These are phyloP conservation scores for Austroboletus novae-zelandiae DNA, from an alignment of 1,284 basidiomycete genomes.

Conservation along the genomic window DNA sequence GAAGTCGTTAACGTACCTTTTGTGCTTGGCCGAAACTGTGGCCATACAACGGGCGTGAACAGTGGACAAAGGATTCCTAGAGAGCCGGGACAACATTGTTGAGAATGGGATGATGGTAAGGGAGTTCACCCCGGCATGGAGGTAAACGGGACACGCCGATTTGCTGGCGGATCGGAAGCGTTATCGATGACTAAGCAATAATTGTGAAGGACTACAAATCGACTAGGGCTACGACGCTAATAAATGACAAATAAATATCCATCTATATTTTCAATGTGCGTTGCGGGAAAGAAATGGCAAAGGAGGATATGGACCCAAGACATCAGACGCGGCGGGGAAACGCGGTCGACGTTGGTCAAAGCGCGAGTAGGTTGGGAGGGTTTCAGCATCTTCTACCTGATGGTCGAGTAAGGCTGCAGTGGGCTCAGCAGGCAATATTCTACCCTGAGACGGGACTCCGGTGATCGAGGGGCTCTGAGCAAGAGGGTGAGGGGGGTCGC, in stretches of 20 bases:
- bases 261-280: neutral
- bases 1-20: slow-evolving; percentile 17
- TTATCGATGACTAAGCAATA: slow-evolving; percentile 17
- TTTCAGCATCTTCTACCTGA: slow-evolving; percentile 11
- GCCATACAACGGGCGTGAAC: slow-evolving; percentile 21
- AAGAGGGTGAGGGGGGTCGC: slow-evolving; percentile 5
- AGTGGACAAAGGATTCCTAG: neutral
- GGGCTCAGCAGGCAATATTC: neutral
- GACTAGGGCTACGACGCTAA: no score
- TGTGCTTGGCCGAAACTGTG: slow-evolving; percentile 16
- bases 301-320: slow-evolving; percentile 30
- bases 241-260: neutral
- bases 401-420: neutral
- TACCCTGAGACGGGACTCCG: slow-evolving; percentile 16
- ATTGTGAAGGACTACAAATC: neutral
- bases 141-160: neutral
- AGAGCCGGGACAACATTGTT: slow-evolving; percentile 18
- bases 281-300: slow-evolving; percentile 12
- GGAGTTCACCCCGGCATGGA: neutral
- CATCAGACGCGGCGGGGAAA: slow-evolving; percentile 14
- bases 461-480: slow-evolving; percentile 12
- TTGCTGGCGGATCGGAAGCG: neutral
- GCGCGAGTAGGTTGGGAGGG: slow-evolving; percentile 25
- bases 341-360: slow-evolving; percentile 18
- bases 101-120: neutral